Percentiles rank a stretch among this genome's conserved stretches.
Conservation (phyloP, 129 eudicot species). For the Dittrichia graveolens region DNA sequence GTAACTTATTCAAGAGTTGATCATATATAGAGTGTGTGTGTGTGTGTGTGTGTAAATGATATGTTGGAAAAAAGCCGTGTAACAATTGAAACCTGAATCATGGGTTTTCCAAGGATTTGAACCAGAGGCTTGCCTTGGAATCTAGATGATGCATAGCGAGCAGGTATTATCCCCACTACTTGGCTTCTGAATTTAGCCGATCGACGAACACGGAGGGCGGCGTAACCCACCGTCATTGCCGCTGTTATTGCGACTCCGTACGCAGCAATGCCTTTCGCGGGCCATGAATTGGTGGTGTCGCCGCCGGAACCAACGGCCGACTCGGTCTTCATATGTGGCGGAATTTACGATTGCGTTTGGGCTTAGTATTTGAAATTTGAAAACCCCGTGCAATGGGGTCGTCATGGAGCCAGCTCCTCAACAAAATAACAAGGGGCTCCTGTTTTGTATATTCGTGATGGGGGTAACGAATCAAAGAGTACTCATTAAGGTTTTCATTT, state of each 20-base stretch:
- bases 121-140: slow-evolving; percentile 41
- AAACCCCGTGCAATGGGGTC: no score
- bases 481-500: no score
- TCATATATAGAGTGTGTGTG: neutral
- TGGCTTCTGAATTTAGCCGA: slow-evolving; percentile 24
- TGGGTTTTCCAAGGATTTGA: slow-evolving; percentile 39
- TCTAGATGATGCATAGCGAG: slow-evolving; percentile 36
- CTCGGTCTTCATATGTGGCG: slow-evolving; percentile 18
- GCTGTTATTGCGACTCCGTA: slow-evolving; percentile 25
- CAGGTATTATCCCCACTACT: slow-evolving; percentile 39
- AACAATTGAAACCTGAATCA: slow-evolving; percentile 32
- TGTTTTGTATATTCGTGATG: no score
- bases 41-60: neutral
- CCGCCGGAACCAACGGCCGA: slow-evolving; percentile 18
- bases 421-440: no score
- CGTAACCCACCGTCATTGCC: slow-evolving; percentile 30
- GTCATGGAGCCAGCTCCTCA: no score
- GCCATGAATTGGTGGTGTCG: slow-evolving; percentile 21
- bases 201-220: slow-evolving; percentile 18
- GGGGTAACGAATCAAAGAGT: no score
- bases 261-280: slow-evolving; percentile 18
- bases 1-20: neutral
- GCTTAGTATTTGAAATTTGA: no score
- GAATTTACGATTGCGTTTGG: neutral
- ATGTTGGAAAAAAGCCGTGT: neutral